A percentile compares a stretch with the other conserved stretches of the same genome.
Conservation (phyloP, 2,329 filamentous ascomycete species). For the Fusarium oligoseptatum region DNA sequence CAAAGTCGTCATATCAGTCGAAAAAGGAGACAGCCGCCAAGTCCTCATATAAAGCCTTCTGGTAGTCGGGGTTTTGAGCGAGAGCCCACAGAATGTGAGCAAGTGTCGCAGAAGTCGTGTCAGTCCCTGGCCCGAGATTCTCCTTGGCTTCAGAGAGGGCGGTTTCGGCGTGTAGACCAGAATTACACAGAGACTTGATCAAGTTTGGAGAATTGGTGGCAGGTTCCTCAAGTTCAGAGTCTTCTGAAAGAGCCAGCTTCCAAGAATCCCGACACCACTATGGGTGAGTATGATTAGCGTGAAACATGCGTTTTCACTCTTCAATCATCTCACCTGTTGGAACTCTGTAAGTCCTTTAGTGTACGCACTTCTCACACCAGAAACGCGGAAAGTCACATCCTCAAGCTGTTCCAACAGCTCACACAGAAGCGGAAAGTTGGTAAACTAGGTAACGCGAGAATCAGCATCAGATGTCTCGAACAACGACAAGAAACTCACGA, state of each 20-base stretch:
- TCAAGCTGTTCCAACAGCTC: constrained; percentile 21
- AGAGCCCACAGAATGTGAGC: constrained; percentile 50
- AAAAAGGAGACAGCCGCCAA: constrained; percentile 33
- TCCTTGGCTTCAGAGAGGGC: constrained; percentile 48
- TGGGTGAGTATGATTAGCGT: too few relatives aligned
- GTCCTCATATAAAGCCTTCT: constrained; percentile 42
- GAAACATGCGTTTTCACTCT: too few relatives aligned
- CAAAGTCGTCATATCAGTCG: constrained; percentile 40
- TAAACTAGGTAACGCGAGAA: constrained; percentile 6
- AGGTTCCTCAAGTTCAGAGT: not conserved
- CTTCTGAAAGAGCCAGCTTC: not conserved
- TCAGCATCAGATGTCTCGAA: not conserved
- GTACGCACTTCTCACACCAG: constrained; percentile 14
- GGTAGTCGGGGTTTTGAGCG: constrained; percentile 42
- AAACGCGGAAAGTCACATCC: not conserved
- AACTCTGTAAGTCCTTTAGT: constrained; percentile 15
- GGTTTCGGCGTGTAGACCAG: constrained; percentile 40
- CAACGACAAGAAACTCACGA: constrained; percentile 29
- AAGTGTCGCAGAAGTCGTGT: constrained; percentile 49
- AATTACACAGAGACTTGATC: constrained; percentile 36
- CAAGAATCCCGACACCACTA: constrained; percentile 13
- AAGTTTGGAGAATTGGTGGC: constrained; percentile 24
- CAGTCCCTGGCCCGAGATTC: constrained; percentile 49
- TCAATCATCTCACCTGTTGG: constrained; percentile 20
- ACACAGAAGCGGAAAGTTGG: constrained; percentile 19